Evolutionary conservation across 306 rosid species (phyloP).

Genomic region (Begonia peltatifolia): DNA sequence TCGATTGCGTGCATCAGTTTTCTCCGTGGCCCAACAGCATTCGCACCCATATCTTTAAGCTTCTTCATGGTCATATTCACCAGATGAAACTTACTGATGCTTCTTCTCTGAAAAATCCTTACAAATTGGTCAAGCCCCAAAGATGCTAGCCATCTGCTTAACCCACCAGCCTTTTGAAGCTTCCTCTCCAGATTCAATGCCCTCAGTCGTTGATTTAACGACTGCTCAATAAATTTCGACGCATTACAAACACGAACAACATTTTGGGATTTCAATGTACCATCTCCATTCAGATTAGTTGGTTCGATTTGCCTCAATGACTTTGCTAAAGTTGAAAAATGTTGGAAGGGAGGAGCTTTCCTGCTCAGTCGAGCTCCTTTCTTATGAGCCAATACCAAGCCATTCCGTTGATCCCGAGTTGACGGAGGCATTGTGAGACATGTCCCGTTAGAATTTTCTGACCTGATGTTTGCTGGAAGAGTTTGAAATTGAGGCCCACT

Average conservation of each 20-base stretch:
- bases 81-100: slow-evolving; percentile 56
- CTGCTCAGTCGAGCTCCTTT: slow-evolving; percentile 7
- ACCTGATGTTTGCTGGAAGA: slow-evolving; percentile 17
- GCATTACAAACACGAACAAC: slow-evolving; percentile 24
- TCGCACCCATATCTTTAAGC: slow-evolving; percentile 91
- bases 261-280: slow-evolving; percentile 21
- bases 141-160: slow-evolving; percentile 64
- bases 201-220: slow-evolving; percentile 39
- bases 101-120: slow-evolving; percentile 49
- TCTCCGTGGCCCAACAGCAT: slow-evolving; percentile 94
- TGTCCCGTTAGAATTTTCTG: slow-evolving; percentile 18
- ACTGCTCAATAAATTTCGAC: slow-evolving; percentile 27
- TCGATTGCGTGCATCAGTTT: slow-evolving; percentile 85
- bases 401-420: slow-evolving; percentile 23
- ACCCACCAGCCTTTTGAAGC: slow-evolving; percentile 78
- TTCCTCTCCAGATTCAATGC: slow-evolving; percentile 72
- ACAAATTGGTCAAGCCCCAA: slow-evolving; percentile 73
- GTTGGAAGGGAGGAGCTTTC: slow-evolving; percentile 17
- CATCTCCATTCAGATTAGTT: slow-evolving; percentile 20
- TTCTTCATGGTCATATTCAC: slow-evolving; percentile 78
- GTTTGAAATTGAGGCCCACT: slow-evolving; percentile 30
- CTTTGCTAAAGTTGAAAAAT: slow-evolving; percentile 18
- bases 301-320: slow-evolving; percentile 12
- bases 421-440: slow-evolving; percentile 17
- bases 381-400: slow-evolving; percentile 10